A percentile compares a stretch with the other conserved stretches of the same genome.
These are phyloP conservation scores for Dioszegia aurantiaca DNA, from an alignment of 768 basidiomycete genomes.

Conservation along the genomic window DNA sequence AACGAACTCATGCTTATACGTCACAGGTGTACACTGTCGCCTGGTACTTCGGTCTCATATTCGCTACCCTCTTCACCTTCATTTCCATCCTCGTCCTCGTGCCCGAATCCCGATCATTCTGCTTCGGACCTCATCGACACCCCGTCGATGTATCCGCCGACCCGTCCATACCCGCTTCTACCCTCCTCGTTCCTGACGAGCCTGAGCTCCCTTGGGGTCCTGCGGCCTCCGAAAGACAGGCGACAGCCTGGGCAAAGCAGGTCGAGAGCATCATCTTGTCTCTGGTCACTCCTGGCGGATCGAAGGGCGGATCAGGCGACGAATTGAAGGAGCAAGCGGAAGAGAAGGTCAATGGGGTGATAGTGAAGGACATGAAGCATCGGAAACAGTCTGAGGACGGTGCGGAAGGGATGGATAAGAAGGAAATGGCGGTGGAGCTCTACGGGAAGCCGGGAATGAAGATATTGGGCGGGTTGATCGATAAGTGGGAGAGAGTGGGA, in stretches of 20 bases:
- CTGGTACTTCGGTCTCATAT: conserved; percentile 53
- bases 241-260: conserved; percentile 13
- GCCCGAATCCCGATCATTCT: conserved; percentile 49
- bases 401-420: conserved; percentile 40
- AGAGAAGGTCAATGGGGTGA: conserved; percentile 41
- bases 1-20: background rate
- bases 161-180: background rate
- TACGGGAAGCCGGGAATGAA: conserved; percentile 53
- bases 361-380: conserved; percentile 42
- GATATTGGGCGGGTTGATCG: conserved; percentile 51
- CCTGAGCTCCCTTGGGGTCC: conserved; percentile 12
- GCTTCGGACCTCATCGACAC: conserved; percentile 52
- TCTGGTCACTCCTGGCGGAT: conserved; percentile 43
- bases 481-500: conserved; percentile 55
- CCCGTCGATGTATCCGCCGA: conserved; percentile 24
- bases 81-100: conserved; percentile 53
- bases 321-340: conserved; percentile 13
- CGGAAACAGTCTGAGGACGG: conserved; percentile 39
- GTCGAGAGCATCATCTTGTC: conserved; percentile 48
- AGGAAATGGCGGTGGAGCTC: conserved; percentile 49
- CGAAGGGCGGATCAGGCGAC: conserved; percentile 10
- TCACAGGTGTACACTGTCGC: conserved; percentile 51
- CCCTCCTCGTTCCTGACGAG: background rate
- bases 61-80: conserved; percentile 50
- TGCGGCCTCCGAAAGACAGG: conserved; percentile 14